phyloP scores from a whole-genome alignment of 1,139 yeast species.

The Magnusiomyces clavatus region DNA sequence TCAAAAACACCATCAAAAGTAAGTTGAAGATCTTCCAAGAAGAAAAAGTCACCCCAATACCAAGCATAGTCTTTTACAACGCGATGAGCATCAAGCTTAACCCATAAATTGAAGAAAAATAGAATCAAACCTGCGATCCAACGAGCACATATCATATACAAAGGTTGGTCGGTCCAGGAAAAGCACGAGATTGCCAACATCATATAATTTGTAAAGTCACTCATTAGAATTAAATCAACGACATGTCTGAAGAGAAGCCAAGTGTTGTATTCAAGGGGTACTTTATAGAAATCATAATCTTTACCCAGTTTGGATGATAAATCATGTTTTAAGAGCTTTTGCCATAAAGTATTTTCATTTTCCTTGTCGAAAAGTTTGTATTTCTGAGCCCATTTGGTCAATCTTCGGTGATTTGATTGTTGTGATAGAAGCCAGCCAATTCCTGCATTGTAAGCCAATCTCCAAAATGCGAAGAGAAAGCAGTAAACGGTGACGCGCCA shows the following conservation, averaged over 20 bases:
- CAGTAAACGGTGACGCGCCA: slow-evolving; percentile 42
- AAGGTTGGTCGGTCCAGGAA: slow-evolving; percentile 37
- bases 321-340: slow-evolving; percentile 42
- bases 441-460: slow-evolving; percentile 70
- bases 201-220: slow-evolving; percentile 72
- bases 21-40: slow-evolving; percentile 69
- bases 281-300: slow-evolving; percentile 41
- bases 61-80: slow-evolving; percentile 89
- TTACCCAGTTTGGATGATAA: slow-evolving; percentile 55
- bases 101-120: slow-evolving; percentile 74
- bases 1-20: slow-evolving; percentile 89
- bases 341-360: slow-evolving; percentile 30
- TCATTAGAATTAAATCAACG: slow-evolving; percentile 80
- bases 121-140: slow-evolving; percentile 40
- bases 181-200: slow-evolving; percentile 59
- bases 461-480: slow-evolving; percentile 63
- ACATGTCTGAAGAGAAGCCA: slow-evolving; percentile 77
- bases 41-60: slow-evolving; percentile 95
- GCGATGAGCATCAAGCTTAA: slow-evolving; percentile 79
- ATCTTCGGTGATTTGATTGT: slow-evolving; percentile 53
- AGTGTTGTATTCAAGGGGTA: slow-evolving; percentile 73
- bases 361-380: slow-evolving; percentile 40
- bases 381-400: slow-evolving; percentile 50
- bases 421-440: slow-evolving; percentile 63
- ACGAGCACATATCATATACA: slow-evolving; percentile 31